A percentile compares a stretch with the other conserved stretches of the same genome.
These are phyloP conservation scores for Fusarium nelsonii DNA, from an alignment of 2,329 filamentous ascomycete genomes.

Conservation along the genomic window DNA sequence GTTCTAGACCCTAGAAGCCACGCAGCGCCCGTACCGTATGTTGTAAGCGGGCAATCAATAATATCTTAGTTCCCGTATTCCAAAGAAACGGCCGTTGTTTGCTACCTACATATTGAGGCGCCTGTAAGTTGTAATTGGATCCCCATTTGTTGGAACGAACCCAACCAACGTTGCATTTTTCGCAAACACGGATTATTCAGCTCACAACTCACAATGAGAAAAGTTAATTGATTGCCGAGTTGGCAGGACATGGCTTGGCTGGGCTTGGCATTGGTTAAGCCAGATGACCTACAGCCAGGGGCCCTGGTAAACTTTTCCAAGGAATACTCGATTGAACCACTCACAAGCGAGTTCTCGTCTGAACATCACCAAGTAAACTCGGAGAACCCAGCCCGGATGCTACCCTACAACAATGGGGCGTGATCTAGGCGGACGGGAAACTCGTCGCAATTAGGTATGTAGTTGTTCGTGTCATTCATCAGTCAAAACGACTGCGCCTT, in stretches of 20 bases:
- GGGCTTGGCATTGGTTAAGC: slow-evolving; percentile 9
- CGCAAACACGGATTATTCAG: slow-evolving; percentile 13
- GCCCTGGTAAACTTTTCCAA: slow-evolving; percentile 19
- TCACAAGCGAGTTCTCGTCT: slow-evolving; percentile 27
- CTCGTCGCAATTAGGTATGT: neutral
- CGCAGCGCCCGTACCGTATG: neutral
- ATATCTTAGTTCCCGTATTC: slow-evolving; percentile 21
- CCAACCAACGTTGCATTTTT: slow-evolving; percentile 26
- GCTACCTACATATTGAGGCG: neutral
- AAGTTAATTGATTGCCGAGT: slow-evolving; percentile 16
- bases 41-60: slow-evolving; percentile 11
- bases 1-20: slow-evolving; percentile 1
- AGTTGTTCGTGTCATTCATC: slow-evolving; percentile 24
- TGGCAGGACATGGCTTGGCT: slow-evolving; percentile 19
- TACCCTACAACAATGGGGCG: slow-evolving; percentile 32
- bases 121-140: slow-evolving; percentile 10
- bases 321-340: slow-evolving; percentile 16
- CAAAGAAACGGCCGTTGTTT: slow-evolving; percentile 5
- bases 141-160: slow-evolving; percentile 9
- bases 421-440: slow-evolving; percentile 1
- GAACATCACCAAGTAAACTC: slow-evolving; percentile 19
- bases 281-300: slow-evolving; percentile 23
- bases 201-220: slow-evolving; percentile 4
- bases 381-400: slow-evolving; percentile 6
- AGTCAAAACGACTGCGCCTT: slow-evolving; percentile 19